These are phyloP conservation scores for Sugiyamaella smithiae DNA, from an alignment of 805 yeast species.

Conservation along the genomic window DNA sequence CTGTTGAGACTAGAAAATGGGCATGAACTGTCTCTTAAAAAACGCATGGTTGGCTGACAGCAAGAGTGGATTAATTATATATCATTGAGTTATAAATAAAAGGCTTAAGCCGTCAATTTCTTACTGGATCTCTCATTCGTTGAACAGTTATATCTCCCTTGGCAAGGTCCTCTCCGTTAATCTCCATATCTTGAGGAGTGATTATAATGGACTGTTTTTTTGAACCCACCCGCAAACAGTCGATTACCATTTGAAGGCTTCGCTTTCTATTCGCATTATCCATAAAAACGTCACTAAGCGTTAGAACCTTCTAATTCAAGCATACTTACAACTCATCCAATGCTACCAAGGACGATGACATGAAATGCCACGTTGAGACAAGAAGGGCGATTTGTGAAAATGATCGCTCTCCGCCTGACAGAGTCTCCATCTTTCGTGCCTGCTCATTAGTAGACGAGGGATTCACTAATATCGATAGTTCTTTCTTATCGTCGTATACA, in stretches of 20 bases:
- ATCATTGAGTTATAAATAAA: too few species aligned
- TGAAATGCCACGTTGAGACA: constrained; percentile 87
- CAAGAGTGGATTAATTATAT: too few species aligned
- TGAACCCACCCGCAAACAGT: constrained; percentile 59
- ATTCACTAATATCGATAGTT: constrained; percentile 28
- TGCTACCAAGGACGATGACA: constrained; percentile 85
- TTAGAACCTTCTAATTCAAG: neutral
- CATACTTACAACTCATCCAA: constrained; percentile 66
- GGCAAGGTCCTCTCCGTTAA: constrained; percentile 59
- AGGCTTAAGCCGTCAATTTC: too few species aligned
- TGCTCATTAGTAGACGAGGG: constrained; percentile 34
- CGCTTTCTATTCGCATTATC: constrained; percentile 85
- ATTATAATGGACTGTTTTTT: constrained; percentile 86
- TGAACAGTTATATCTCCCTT: constrained; percentile 41
- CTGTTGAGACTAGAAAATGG: too few species aligned
- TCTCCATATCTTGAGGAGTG: constrained; percentile 86
- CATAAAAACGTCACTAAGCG: constrained; percentile 80
- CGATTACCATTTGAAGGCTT: constrained; percentile 70
- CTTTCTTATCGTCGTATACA: constrained; percentile 48
- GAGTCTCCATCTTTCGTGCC: constrained; percentile 69
- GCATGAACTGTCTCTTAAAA: too few species aligned
- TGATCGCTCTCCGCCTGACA: constrained; percentile 97
- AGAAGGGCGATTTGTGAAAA: constrained; percentile 86
- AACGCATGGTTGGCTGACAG: too few species aligned
- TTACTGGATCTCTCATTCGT: constrained; percentile 35